Base-by-base conservation (phyloP, 75 land plant species). In the Cunninghamia lanceolata region DNA sequence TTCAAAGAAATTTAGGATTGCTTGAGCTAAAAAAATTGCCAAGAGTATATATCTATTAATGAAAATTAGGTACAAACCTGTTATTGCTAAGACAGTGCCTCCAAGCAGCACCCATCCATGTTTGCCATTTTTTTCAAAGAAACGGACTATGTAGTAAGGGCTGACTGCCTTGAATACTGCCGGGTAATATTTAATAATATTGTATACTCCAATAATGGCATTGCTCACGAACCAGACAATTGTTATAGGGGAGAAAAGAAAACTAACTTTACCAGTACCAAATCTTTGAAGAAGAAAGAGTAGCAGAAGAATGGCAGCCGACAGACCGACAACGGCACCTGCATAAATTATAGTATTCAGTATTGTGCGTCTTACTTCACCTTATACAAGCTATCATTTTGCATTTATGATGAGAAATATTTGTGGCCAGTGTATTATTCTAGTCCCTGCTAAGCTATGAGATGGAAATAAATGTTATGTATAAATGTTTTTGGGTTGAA, bases 241-340 rank as follows among this genome's bases (percentile, higher is more conserved):
- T 89, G 93, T 89, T 36, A 93, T 84, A 13, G 92, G 95, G 5
- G 95, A 91, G 91, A 93, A 92, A 15, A 90, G 40, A 63, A 89
- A 91, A 71, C 94, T 86, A 25, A 94, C 91, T 82, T 82, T 86
- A 42, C 85, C 70, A 28, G 94, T 92, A 5, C 94, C 94, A 86
- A 84, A 84, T 47, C 87, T 89, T 84, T 94, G 91, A 38, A 91
- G 39, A 46, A 89, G 80, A 56, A 94, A 94, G 28, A 94, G 85
- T n/a, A 87, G 15, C 2, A 89, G 5, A 2, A 94, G 87, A 39
- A 93, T 91, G n/a, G 83, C 84, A 59, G 84, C 82, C 19, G 95
- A 88, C 35, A 91, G 9, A n/a, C 76, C 13, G 0, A 93, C 89
- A 53, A 93, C 89, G 63, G 77, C 53, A 3, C 81, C 90, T 90